phyloP scores from a whole-genome alignment of 139 green algal genomes.

The Gonium pectorale region DNA sequence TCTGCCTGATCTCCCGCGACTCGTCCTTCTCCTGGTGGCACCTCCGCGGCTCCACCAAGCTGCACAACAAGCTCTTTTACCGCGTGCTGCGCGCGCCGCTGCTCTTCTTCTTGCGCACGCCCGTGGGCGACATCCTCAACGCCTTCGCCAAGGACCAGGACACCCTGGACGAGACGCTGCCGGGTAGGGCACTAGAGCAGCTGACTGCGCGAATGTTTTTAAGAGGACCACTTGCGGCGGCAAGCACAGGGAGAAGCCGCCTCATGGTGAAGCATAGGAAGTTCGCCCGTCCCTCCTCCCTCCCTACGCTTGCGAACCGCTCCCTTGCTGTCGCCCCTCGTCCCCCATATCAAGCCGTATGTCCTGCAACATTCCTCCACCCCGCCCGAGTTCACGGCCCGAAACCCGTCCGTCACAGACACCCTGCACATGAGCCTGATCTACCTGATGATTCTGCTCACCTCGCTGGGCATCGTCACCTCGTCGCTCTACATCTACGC shows the following conservation, averaged over 20 bases:
- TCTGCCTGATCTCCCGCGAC: constrained; percentile 66
- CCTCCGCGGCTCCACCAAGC: constrained; percentile 48
- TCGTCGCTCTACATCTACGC: constrained; percentile 63
- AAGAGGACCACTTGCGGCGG: neutral
- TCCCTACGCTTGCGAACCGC: neutral
- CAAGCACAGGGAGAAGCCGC: no score
- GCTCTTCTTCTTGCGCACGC: constrained; percentile 71
- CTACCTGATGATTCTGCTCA: constrained; percentile 69
- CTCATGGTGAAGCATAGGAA: no score
- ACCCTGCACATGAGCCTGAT: constrained; percentile 67
- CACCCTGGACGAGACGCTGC: constrained; percentile 66
- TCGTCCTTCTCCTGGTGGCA: constrained; percentile 60
- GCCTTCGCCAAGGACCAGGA: constrained; percentile 69
- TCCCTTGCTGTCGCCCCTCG: no score
- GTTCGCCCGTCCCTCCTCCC: neutral
- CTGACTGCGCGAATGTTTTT: neutral
- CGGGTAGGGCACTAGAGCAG: neutral
- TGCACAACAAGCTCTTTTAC: constrained; percentile 67
- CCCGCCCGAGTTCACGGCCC: no score
- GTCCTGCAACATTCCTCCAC: no score
- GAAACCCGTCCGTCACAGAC: constrained; percentile 28
- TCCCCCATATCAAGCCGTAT: no score
- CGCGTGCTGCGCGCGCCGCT: constrained; percentile 66
- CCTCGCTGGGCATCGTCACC: constrained; percentile 66
- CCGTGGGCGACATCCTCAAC: constrained; percentile 67